These are phyloP conservation scores for Penicillium sp. DNA, from an alignment of 2,329 filamentous ascomycete genomes.

Conservation along the genomic window DNA sequence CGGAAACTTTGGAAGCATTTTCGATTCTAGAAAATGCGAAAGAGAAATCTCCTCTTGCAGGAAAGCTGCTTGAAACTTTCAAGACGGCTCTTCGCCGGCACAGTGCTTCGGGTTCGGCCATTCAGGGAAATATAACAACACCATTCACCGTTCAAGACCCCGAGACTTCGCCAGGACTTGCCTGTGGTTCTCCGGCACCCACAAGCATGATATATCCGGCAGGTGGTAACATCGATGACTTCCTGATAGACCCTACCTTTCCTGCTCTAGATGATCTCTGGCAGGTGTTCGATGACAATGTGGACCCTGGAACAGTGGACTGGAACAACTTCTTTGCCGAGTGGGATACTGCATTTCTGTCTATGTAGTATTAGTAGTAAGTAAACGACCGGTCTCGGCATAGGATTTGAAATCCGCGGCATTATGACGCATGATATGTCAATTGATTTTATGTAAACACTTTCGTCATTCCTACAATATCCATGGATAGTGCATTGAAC, in stretches of 20 bases:
- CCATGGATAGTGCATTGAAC: too few species aligned
- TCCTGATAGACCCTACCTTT: conserved; percentile 11
- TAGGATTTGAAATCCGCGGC: not conserved
- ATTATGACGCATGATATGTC: conserved; percentile 7
- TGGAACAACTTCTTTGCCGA: conserved; percentile 23
- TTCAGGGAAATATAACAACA: not conserved
- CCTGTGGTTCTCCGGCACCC: too few species aligned
- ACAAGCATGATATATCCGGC: not conserved
- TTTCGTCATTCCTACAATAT: conserved; percentile 3
- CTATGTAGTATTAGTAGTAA: conserved; percentile 1
- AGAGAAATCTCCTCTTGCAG: conserved; percentile 30
- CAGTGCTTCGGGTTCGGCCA: conserved; percentile 9
- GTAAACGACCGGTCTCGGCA: not conserved
- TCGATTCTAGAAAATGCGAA: conserved; percentile 35
- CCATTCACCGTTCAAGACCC: not conserved
- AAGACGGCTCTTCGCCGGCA: conserved; percentile 29
- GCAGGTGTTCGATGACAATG: conserved; percentile 22
- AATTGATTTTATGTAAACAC: not conserved
- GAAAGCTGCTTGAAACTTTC: conserved; percentile 35
- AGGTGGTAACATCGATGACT: not conserved
- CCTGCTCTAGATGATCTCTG: conserved; percentile 21
- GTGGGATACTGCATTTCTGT: conserved; percentile 19
- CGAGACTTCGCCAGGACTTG: too few species aligned
- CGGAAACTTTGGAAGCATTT: conserved; percentile 36
- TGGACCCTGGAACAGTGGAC: conserved; percentile 18